Conservation (phyloP, 768 basidiomycete species). For the Termitomyces sp. region DNA sequence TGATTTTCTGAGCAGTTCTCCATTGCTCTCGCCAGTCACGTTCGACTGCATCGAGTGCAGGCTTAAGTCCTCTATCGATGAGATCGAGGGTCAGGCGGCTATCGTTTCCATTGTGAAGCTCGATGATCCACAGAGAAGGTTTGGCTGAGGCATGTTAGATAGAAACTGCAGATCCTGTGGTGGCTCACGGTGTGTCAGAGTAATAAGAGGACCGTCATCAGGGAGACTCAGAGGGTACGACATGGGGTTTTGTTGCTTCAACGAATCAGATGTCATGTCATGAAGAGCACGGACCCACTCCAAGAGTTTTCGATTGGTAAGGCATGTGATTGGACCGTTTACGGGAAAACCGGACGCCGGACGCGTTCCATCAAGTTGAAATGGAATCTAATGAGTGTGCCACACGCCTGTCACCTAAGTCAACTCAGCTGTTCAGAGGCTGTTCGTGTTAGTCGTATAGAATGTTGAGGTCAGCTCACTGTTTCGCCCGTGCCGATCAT, state of each 20-base stretch:
- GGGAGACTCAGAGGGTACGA: slow-evolving; percentile 48
- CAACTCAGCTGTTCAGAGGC: no score
- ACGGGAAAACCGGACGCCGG: background rate
- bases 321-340: slow-evolving; percentile 19
- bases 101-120: slow-evolving; percentile 75
- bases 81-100: slow-evolving; percentile 58
- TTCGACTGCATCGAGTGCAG: slow-evolving; percentile 71
- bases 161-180: background rate
- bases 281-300: background rate
- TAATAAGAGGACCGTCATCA: slow-evolving; percentile 44
- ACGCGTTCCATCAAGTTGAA: background rate
- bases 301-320: background rate
- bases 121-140: slow-evolving; percentile 65
- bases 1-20: slow-evolving; percentile 33
- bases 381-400: no score
- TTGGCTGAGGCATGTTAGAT: slow-evolving; percentile 36
- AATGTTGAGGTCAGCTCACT: no score
- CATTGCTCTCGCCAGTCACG: slow-evolving; percentile 59
- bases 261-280: no score
- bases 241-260: slow-evolving; percentile 19
- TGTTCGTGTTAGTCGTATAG: no score
- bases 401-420: no score
- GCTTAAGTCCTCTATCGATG: slow-evolving; percentile 54
- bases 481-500: background rate
- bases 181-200: slow-evolving; percentile 58